Conservation (phyloP, 1,284 basidiomycete genomes). For the Puccinia triticina region DNA sequence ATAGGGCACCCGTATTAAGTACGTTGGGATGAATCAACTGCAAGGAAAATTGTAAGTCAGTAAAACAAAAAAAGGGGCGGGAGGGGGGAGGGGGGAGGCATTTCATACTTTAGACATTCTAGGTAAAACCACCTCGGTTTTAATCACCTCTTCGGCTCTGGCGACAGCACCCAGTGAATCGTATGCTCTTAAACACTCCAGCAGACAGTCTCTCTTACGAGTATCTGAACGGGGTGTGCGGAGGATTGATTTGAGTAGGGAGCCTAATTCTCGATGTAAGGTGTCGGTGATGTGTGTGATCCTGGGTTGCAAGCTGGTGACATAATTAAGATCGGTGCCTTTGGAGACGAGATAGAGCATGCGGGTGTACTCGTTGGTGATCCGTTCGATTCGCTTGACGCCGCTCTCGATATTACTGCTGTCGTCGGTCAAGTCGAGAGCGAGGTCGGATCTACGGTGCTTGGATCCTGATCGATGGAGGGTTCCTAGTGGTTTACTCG, state of each 20-base stretch:
- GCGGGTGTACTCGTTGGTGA: conserved; percentile 37
- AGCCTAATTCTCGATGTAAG: conserved; percentile 37
- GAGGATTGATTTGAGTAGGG: conserved; percentile 28
- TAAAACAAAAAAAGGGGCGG: neutral
- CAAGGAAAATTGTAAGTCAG: neutral
- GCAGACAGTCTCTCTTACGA: conserved; percentile 20
- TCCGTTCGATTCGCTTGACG: conserved; percentile 36
- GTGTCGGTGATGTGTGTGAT: conserved; percentile 43
- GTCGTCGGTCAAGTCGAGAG: conserved; percentile 26
- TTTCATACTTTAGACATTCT: conserved; percentile 40
- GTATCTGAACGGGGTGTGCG: conserved; percentile 31
- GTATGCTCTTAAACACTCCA: conserved; percentile 50
- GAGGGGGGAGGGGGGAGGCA: neutral
- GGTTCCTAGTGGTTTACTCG: neutral
- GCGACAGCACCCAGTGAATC: conserved; percentile 31
- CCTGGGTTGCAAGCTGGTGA: conserved; percentile 30
- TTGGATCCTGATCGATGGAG: conserved; percentile 16
- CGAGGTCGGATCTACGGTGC: conserved; percentile 4
- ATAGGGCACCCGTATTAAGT: conserved; percentile 24
- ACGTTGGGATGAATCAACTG: conserved; percentile 46
- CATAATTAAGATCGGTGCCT: conserved; percentile 28
- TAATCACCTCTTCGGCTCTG: conserved; percentile 47
- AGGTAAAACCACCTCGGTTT: conserved; percentile 47
- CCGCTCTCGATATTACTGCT: conserved; percentile 21
- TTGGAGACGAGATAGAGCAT: conserved; percentile 49